phyloP scores from a whole-genome alignment of 1,139 yeast species.

The Candida sp. region DNA sequence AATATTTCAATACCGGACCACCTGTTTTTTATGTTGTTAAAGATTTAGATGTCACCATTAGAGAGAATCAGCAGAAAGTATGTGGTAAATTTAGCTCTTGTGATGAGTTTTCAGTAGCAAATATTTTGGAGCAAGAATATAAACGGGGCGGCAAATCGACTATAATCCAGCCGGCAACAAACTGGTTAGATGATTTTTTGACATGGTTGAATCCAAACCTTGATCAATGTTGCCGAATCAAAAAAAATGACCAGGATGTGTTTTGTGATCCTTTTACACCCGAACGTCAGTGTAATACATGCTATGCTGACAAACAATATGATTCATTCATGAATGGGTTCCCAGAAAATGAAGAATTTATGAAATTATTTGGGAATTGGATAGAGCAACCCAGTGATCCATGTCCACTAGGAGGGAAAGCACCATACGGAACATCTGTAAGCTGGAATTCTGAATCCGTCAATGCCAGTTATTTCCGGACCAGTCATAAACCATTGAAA shows the following conservation, averaged over 20 bases:
- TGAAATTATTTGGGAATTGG: slow-evolving; percentile 77
- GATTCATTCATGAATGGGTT: slow-evolving; percentile 76
- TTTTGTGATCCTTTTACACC: slow-evolving; percentile 72
- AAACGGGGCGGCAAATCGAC: slow-evolving; percentile 62
- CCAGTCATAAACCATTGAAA: slow-evolving; percentile 76
- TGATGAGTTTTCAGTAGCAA: slow-evolving; percentile 71
- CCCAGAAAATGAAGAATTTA: slow-evolving; percentile 74
- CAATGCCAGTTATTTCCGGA: slow-evolving; percentile 65
- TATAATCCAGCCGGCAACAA: slow-evolving; percentile 77
- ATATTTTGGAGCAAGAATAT: slow-evolving; percentile 84
- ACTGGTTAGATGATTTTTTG: slow-evolving; percentile 91
- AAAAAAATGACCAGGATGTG: slow-evolving; percentile 35
- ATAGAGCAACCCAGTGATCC: slow-evolving; percentile 82
- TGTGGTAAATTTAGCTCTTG: slow-evolving; percentile 92
- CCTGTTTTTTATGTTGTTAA: slow-evolving; percentile 84
- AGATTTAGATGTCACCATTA: slow-evolving; percentile 57
- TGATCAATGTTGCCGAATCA: slow-evolving; percentile 80
- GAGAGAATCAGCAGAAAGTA: slow-evolving; percentile 62
- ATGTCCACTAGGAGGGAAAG: slow-evolving; percentile 95
- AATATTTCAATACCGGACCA: slow-evolving; percentile 81
- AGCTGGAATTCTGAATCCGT: slow-evolving; percentile 37
- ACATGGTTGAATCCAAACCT: slow-evolving; percentile 84
- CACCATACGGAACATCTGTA: slow-evolving; percentile 75
- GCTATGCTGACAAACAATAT: slow-evolving; percentile 65
- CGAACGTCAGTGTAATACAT: slow-evolving; percentile 68